phyloP scores from a whole-genome alignment of 495 filamentous ascomycete species.

The Cetradonia linearis region DNA sequence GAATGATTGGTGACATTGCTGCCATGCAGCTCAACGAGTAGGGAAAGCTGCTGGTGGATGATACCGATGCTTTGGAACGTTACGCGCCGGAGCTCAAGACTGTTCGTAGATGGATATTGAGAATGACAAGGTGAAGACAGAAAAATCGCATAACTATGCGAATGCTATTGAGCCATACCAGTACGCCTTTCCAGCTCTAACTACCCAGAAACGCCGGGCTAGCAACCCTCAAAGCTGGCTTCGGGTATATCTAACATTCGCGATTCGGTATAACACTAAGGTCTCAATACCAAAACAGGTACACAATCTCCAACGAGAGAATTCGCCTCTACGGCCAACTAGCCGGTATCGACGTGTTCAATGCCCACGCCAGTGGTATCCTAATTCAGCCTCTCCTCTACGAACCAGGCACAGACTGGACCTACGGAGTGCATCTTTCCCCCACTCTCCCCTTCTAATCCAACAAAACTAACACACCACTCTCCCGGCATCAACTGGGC shows the following conservation, averaged over 20 bases:
- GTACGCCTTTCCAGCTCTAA: constrained; percentile 21
- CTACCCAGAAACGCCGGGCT: not conserved
- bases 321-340: constrained; percentile 38
- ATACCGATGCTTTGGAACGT: constrained; percentile 37
- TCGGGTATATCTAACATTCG: no score
- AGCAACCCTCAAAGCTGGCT: constrained; percentile 30
- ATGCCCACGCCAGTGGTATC: constrained; percentile 35
- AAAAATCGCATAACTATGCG: constrained; percentile 47
- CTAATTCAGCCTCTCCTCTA: constrained; percentile 38
- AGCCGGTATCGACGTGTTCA: constrained; percentile 46
- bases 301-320: constrained; percentile 45
- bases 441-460: not conserved
- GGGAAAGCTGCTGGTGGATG: constrained; percentile 42
- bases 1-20: constrained; percentile 44
- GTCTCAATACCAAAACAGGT: no score
- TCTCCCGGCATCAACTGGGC: constrained; percentile 47
- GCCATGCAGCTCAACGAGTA: constrained; percentile 55
- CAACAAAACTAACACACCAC: not conserved
- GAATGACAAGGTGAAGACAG: constrained; percentile 35
- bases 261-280: no score
- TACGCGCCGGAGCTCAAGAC: constrained; percentile 42
- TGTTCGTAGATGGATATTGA: constrained; percentile 36
- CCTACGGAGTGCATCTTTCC: constrained; percentile 43
- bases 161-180: constrained; percentile 53
- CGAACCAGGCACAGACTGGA: constrained; percentile 48